These are phyloP conservation scores for Ophiostoma perfectum DNA, from an alignment of 2,329 filamentous ascomycete species.

Conservation along the genomic window DNA sequence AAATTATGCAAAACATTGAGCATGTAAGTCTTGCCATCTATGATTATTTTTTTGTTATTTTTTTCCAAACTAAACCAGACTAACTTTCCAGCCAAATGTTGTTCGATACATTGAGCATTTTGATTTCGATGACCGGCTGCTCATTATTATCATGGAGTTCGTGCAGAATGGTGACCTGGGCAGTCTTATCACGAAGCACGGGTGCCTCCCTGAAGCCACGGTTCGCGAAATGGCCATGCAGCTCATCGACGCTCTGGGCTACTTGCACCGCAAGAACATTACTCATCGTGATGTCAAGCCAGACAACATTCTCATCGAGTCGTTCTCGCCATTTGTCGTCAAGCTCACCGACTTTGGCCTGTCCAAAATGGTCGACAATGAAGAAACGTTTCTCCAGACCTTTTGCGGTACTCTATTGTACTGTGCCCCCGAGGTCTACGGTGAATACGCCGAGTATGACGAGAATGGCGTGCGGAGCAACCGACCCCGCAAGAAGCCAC, in stretches of 20 bases:
- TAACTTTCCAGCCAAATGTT: constrained; percentile 62
- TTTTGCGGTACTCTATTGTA: constrained; percentile 96
- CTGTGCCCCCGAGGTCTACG: constrained; percentile 94
- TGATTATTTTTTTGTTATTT: not conserved
- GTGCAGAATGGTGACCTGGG: constrained; percentile 78
- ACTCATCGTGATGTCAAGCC: constrained; percentile 99
- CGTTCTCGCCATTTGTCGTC: constrained; percentile 66
- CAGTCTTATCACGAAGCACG: constrained; percentile 58
- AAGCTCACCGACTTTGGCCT: constrained; percentile 96
- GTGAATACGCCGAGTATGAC: constrained; percentile 63
- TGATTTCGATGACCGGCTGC: constrained; percentile 72
- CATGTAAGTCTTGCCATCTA: constrained; percentile 56
- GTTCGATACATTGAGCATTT: constrained; percentile 87
- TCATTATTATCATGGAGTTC: constrained; percentile 97
- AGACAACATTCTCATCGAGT: constrained; percentile 87
- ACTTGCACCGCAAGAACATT: constrained; percentile 81
- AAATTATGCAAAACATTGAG: constrained; percentile 79
- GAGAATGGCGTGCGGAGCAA: constrained; percentile 51
- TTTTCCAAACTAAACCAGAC: not conserved
- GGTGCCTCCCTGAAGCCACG: constrained; percentile 59
- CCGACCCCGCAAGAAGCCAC: constrained; percentile 58
- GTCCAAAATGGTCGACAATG: constrained; percentile 86
- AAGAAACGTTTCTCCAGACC: constrained; percentile 87
- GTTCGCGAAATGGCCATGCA: constrained; percentile 70
- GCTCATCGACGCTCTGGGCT: constrained; percentile 74